Percentiles rank a stretch among this genome's conserved stretches.
phyloP scores from a whole-genome alignment of 192 early-diverging fungal genomes.

The Backusella tarrabulga region DNA sequence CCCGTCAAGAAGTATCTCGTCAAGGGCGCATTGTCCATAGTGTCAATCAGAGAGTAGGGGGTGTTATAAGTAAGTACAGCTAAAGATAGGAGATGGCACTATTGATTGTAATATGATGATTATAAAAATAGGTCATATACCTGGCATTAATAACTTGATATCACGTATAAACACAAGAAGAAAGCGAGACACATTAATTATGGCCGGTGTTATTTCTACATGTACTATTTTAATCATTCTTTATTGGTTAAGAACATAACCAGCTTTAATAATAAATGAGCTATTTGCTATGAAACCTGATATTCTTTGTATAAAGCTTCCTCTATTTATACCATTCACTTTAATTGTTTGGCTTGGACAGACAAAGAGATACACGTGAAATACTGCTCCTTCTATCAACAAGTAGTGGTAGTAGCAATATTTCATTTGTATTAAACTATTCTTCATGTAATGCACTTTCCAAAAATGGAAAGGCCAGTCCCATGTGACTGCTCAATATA shows the following conservation, averaged over 20 bases:
- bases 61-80: conserved; percentile 48
- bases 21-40: conserved; percentile 59
- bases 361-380: too few species aligned
- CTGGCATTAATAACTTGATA: conserved; percentile 69
- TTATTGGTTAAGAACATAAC: conserved; percentile 33
- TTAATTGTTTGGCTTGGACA: too few species aligned
- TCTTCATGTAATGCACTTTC: too few species aligned
- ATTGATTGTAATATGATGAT: not conserved
- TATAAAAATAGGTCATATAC: conserved; percentile 47
- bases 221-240: conserved; percentile 47
- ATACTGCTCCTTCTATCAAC: too few species aligned
- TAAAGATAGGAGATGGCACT: not conserved
- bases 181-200: conserved; percentile 68
- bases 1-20: conserved; percentile 60
- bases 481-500: too few species aligned
- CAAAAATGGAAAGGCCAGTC: too few species aligned
- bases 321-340: too few species aligned
- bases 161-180: conserved; percentile 64
- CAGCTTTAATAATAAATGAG: not conserved
- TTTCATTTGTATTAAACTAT: too few species aligned
- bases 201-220: conserved; percentile 65
- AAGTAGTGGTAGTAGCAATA: too few species aligned
- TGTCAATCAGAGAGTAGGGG: conserved; percentile 52
- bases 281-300: too few species aligned
- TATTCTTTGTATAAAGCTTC: too few species aligned